Conservation (phyloP, 306 rosid genomes). For the Quercus variabilis region DNA sequence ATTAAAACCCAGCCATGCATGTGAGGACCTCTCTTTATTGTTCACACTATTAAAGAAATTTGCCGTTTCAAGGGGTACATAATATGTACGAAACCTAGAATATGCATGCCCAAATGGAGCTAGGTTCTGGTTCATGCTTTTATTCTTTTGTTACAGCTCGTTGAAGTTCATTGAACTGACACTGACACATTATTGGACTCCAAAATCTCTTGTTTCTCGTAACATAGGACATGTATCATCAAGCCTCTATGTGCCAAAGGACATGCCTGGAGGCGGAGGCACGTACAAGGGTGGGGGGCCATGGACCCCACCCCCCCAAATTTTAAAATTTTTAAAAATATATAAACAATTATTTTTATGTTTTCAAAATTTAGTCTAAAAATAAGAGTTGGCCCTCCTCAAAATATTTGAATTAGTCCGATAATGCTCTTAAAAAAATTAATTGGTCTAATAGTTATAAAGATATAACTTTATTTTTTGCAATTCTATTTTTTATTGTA, state of each 20-base stretch:
- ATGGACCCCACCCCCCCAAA: too few relatives aligned
- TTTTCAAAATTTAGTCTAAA: too few relatives aligned
- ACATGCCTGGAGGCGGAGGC: constrained; percentile 9
- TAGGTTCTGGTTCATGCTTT: constrained; percentile 5
- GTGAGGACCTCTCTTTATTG: neutral
- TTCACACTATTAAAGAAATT: neutral
- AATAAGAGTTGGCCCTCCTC: too few relatives aligned
- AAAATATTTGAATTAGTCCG: too few relatives aligned
- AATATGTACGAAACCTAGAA: neutral
- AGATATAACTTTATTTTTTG: too few relatives aligned
- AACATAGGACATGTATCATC: neutral
- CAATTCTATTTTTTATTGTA: too few relatives aligned
- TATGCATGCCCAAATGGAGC: neutral
- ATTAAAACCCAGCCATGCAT: neutral
- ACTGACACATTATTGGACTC: constrained; percentile 6
- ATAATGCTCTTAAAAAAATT: too few relatives aligned
- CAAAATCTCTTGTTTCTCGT: neutral
- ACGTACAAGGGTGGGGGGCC: too few relatives aligned
- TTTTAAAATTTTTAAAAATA: too few relatives aligned
- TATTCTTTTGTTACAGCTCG: neutral
- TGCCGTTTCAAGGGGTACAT: neutral
- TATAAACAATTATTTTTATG: too few relatives aligned
- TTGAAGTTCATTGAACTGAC: constrained; percentile 4
- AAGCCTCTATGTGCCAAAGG: constrained; percentile 11
- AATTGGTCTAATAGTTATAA: too few relatives aligned